Evolutionary conservation across 129 eudicot species (phyloP).

Genomic region (Calendula officinalis): DNA sequence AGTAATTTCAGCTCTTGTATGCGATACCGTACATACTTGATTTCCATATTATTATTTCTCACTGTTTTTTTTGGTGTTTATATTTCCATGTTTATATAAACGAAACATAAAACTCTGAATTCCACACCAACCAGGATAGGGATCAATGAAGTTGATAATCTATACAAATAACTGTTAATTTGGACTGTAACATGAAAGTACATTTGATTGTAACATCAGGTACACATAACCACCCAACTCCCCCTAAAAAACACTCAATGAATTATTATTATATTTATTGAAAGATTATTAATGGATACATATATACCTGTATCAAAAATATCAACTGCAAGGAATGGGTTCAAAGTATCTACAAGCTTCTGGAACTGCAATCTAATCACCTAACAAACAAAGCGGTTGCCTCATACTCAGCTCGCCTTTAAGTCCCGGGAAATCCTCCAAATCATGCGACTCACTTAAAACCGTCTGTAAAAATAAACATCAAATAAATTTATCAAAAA

Average conservation of each 20-base stretch:
- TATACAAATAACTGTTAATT: slow-evolving; percentile 3
- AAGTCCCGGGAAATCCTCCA: slow-evolving; percentile 71
- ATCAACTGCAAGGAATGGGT: slow-evolving; percentile 15
- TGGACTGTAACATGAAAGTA: slow-evolving; percentile 8
- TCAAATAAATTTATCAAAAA: not conserved
- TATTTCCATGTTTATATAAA: no score
- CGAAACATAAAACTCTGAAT: no score
- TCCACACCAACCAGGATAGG: no score
- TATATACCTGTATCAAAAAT: slow-evolving; percentile 22
- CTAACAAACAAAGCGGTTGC: slow-evolving; percentile 80
- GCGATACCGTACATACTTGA: no score
- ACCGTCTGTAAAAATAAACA: slow-evolving; percentile 51
- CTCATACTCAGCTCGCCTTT: slow-evolving; percentile 97
- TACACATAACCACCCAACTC: slow-evolving; percentile 4
- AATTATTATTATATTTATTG: no score
- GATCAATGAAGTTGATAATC: not conserved
- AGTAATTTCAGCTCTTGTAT: no score
- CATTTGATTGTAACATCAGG: not conserved
- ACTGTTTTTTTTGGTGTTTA: no score
- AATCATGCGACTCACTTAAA: slow-evolving; percentile 59
- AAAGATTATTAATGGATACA: not conserved
- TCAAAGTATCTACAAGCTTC: slow-evolving; percentile 27
- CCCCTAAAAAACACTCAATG: slow-evolving; percentile 7
- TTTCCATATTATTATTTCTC: no score
- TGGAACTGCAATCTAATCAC: slow-evolving; percentile 49